Evolutionary conservation across 106 monocot genomes (phyloP).

Genomic region (Dendrobium catenatum): DNA sequence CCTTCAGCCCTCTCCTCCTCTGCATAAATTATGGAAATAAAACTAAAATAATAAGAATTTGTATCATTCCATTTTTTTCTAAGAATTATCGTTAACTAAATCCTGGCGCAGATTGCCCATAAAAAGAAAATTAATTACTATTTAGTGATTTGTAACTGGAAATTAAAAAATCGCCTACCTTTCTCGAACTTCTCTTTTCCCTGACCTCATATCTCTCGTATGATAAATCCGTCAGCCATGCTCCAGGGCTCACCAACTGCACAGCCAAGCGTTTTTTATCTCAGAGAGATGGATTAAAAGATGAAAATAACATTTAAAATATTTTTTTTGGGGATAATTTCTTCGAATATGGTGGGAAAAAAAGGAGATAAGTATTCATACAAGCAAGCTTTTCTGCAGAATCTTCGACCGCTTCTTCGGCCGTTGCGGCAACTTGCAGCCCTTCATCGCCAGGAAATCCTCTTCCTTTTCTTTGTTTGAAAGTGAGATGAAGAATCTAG

Average conservation of each 20-base stretch:
- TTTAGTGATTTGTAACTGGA: background rate
- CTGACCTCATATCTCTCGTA: conserved; percentile 92
- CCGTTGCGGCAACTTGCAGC: conserved; percentile 92
- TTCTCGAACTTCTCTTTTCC: conserved; percentile 88
- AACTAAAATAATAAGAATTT: background rate
- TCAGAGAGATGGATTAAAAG: background rate
- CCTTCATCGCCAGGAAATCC: conserved; percentile 97
- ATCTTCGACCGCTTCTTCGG: conserved; percentile 90
- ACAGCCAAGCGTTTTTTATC: conserved; percentile 7
- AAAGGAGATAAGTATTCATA: background rate
- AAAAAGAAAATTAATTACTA: background rate
- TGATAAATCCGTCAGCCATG: conserved; percentile 81
- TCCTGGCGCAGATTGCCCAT: background rate
- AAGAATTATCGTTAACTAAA: too few species aligned
- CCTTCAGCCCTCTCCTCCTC: conserved; percentile 13
- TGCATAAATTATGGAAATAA: background rate
- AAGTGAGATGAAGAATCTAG: conserved; percentile 81
- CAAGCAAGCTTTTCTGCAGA: conserved; percentile 14
- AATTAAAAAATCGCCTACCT: conserved; percentile 29
- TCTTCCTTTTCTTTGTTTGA: conserved; percentile 99
- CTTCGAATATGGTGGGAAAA: background rate
- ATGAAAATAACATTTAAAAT: background rate
- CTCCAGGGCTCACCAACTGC: conserved; percentile 84
- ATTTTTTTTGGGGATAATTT: too few species aligned
- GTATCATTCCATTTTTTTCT: background rate